phyloP scores from a whole-genome alignment of 495 filamentous ascomycete genomes.

The Podospora bellae-mahoneyi region DNA sequence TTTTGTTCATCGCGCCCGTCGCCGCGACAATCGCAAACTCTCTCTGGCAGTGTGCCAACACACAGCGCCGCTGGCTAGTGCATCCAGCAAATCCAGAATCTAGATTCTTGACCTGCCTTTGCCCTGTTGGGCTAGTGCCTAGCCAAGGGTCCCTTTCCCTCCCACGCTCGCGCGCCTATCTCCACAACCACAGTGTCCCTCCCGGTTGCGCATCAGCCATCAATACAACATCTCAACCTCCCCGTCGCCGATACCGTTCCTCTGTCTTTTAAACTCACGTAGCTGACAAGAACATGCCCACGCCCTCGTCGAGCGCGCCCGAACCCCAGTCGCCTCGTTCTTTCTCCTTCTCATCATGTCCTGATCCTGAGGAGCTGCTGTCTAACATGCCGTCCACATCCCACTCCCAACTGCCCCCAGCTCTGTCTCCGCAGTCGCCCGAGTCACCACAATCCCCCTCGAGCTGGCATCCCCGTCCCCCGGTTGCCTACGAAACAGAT shows the following conservation, averaged over 20 bases:
- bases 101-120: constrained; percentile 7
- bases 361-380: constrained; percentile 36
- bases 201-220: neutral
- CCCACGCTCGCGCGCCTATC: neutral
- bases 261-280: neutral
- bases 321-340: constrained; percentile 39
- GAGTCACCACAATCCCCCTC: constrained; percentile 18
- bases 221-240: neutral
- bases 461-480: constrained; percentile 24
- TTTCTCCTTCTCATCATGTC: constrained; percentile 45
- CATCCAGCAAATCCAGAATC: neutral
- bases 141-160: constrained; percentile 1
- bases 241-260: constrained; percentile 5
- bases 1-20: neutral
- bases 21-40: neutral
- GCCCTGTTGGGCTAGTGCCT: constrained; percentile 3
- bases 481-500: constrained; percentile 14
- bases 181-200: neutral
- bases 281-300: constrained; percentile 44
- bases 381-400: constrained; percentile 10
- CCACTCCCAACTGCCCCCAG: constrained; percentile 5
- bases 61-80: constrained; percentile 1
- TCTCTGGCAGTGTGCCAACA: neutral
- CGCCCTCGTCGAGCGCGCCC: constrained; percentile 44
- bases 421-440: constrained; percentile 11